Evolutionary conservation across 2,329 filamentous ascomycete genomes (phyloP).

Genomic region (Pyrenochaeta sp.): DNA sequence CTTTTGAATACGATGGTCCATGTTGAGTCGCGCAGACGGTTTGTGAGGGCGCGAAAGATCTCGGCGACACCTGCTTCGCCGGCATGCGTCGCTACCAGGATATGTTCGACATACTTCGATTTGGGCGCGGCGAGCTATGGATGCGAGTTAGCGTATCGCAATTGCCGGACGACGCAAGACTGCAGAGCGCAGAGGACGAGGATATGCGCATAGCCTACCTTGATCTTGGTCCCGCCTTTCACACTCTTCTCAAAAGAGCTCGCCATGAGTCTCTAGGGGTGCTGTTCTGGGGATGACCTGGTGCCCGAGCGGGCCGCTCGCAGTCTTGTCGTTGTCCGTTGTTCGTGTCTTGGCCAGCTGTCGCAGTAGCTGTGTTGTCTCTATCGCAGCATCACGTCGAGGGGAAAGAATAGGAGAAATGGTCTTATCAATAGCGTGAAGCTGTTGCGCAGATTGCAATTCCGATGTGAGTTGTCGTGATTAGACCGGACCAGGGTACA

Average conservation of each 20-base stretch:
- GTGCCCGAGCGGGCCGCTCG: constrained; percentile 23
- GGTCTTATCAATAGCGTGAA: constrained; percentile 24
- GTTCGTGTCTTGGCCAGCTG: constrained; percentile 14
- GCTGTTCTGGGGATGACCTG: constrained; percentile 19
- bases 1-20: constrained; percentile 99
- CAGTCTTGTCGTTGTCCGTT: constrained; percentile 14
- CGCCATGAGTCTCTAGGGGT: constrained; percentile 64
- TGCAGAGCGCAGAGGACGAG: neutral
- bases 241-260: constrained; percentile 98
- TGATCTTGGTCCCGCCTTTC: constrained; percentile 98
- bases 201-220: constrained; percentile 63
- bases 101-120: constrained; percentile 99
- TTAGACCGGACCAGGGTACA: constrained; percentile 21
- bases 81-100: constrained; percentile 91
- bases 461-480: constrained; percentile 25
- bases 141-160: constrained; percentile 25
- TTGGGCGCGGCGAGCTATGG: constrained; percentile 89
- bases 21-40: constrained; percentile 90
- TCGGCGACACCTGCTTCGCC: constrained; percentile 95
- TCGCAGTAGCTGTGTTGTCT: constrained; percentile 23
- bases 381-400: constrained; percentile 43
- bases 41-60: constrained; percentile 90
- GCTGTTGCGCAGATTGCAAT: constrained; percentile 19
- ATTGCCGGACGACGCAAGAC: constrained; percentile 5
- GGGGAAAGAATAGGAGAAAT: constrained; percentile 24